Percentiles rank a stretch among this genome's conserved stretches.
These are phyloP conservation scores for Hymenochaete sp. DNA, from an alignment of 1,284 basidiomycete species.

Conservation along the genomic window DNA sequence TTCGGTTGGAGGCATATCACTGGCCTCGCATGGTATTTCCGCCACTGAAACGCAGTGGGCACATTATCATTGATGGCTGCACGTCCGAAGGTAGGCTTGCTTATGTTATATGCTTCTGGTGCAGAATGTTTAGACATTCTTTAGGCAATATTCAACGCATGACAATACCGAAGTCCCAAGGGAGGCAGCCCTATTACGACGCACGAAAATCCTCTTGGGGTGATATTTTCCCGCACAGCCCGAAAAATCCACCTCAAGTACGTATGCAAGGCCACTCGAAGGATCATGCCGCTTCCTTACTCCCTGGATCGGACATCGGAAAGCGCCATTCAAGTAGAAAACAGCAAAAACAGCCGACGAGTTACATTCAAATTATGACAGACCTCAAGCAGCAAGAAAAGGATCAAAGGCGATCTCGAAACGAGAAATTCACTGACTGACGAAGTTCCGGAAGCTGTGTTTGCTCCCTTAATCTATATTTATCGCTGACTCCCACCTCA, in stretches of 20 bases:
- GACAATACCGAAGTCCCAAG: slow-evolving; percentile 86
- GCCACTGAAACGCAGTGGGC: slow-evolving; percentile 87
- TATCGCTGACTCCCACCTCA: not conserved
- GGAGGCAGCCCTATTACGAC: slow-evolving; percentile 92
- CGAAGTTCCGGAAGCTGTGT: not conserved
- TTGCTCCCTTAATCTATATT: not conserved
- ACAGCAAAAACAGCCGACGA: slow-evolving; percentile 4
- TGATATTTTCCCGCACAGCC: slow-evolving; percentile 85
- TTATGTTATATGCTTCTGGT: not conserved
- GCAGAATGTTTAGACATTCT: slow-evolving; percentile 6
- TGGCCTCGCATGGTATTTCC: slow-evolving; percentile 92
- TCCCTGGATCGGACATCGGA: slow-evolving; percentile 47
- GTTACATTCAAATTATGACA: slow-evolving; percentile 12
- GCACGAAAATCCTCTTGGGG: slow-evolving; percentile 92
- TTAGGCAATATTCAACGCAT: slow-evolving; percentile 84
- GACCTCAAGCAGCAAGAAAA: slow-evolving; percentile 14
- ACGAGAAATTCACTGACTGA: not conserved
- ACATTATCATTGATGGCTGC: slow-evolving; percentile 90
- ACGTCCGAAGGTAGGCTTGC: slow-evolving; percentile 58
- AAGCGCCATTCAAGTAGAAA: slow-evolving; percentile 29
- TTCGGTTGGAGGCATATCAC: slow-evolving; percentile 60
- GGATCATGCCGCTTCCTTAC: slow-evolving; percentile 23
- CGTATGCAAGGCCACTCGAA: slow-evolving; percentile 39
- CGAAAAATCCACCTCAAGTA: slow-evolving; percentile 64
- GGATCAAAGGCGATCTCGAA: slow-evolving; percentile 2